phyloP scores from a whole-genome alignment of 2,329 filamentous ascomycete genomes.

The Fusarium multiceps region DNA sequence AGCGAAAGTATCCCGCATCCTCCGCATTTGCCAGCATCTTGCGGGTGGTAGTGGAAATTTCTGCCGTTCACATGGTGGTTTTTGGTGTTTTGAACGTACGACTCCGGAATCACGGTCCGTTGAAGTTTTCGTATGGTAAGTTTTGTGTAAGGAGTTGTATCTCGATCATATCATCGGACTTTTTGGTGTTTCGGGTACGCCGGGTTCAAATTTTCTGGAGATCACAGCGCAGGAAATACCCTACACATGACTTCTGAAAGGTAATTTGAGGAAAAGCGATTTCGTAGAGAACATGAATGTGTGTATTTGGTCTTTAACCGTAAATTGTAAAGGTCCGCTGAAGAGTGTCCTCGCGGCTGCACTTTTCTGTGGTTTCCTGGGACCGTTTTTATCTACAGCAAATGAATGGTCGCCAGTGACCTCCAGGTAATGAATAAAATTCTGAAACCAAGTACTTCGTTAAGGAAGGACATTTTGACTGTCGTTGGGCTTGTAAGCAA shows the following conservation, averaged over 20 bases:
- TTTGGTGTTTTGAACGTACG: slow-evolving; percentile 11
- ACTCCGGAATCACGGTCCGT: background rate
- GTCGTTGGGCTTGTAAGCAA: too few relatives aligned
- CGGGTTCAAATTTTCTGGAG: rapidly evolving
- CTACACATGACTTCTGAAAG: background rate
- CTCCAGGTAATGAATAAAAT: background rate
- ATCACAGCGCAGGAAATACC: background rate
- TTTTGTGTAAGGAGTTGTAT: background rate
- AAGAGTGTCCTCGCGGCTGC: background rate
- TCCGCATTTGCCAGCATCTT: slow-evolving; percentile 27
- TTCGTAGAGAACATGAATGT: background rate
- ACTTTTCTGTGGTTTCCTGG: background rate
- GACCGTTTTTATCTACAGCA: background rate
- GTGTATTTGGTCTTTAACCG: background rate
- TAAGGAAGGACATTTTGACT: too few relatives aligned
- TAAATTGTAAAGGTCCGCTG: background rate
- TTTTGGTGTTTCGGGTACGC: background rate
- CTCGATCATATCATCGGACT: background rate
- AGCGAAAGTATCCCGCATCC: slow-evolving; percentile 32
- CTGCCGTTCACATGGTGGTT: slow-evolving; percentile 13
- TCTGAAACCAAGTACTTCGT: background rate
- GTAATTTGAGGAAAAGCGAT: too few relatives aligned
- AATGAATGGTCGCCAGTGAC: background rate
- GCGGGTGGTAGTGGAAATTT: slow-evolving; percentile 8
- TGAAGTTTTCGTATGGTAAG: background rate